Conservation (phyloP, 2,329 filamentous ascomycete genomes). For the Cladosporium sp. region DNA sequence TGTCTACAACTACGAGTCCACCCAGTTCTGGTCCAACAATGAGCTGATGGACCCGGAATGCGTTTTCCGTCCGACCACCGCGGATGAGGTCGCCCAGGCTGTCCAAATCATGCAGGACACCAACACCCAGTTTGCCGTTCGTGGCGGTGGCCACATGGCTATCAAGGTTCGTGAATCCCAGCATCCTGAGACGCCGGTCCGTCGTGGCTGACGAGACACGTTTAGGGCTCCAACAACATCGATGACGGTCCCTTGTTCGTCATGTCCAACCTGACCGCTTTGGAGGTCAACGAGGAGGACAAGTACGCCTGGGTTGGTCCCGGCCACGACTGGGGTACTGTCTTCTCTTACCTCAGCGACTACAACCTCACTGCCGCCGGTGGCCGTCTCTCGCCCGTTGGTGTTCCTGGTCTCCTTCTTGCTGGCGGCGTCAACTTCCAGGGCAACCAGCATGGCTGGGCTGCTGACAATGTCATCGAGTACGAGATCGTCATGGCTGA, state of each 20-base stretch:
- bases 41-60: constrained; percentile 11
- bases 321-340: constrained; percentile 7
- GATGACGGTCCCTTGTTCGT: constrained; percentile 9
- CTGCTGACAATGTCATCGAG: constrained; percentile 30
- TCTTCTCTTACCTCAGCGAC: constrained; percentile 8
- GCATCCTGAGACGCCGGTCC: neutral
- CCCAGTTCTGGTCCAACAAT: constrained; percentile 9
- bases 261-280: constrained; percentile 8
- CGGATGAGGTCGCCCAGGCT: constrained; percentile 9
- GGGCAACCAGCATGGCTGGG: constrained; percentile 43
- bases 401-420: constrained; percentile 19
- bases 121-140: constrained; percentile 5
- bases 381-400: constrained; percentile 8
- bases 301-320: constrained; percentile 8
- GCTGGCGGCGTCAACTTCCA: constrained; percentile 46
- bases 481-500: constrained; percentile 42
- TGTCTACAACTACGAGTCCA: constrained; percentile 7
- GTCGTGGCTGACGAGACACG: constrained; percentile 3
- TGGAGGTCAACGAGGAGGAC: constrained; percentile 6
- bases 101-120: constrained; percentile 12
- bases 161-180: neutral
- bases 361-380: constrained; percentile 5
- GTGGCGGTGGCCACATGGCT: constrained; percentile 10
- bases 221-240: constrained; percentile 10
- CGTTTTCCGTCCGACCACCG: constrained; percentile 5